These are phyloP conservation scores for Penicillium daleae DNA, from an alignment of 495 filamentous ascomycete genomes.

Conservation along the genomic window DNA sequence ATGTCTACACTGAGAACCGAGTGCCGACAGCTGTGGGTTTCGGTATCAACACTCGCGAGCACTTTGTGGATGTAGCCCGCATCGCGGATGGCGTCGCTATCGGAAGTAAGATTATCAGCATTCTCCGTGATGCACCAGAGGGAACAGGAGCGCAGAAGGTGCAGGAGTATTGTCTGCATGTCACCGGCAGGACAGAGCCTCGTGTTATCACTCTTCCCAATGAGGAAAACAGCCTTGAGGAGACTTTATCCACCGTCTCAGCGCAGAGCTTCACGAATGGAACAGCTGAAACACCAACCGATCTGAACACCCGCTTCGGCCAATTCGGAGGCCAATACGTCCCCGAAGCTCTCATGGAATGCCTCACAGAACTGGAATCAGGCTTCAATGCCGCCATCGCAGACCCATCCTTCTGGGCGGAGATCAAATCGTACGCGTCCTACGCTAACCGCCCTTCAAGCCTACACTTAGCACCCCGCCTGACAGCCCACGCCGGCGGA, in stretches of 20 bases:
- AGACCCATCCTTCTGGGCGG: slow-evolving; percentile 21
- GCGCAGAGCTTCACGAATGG: not conserved
- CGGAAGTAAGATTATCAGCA: slow-evolving; percentile 79
- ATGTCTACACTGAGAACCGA: slow-evolving; percentile 75
- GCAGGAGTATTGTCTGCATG: slow-evolving; percentile 13
- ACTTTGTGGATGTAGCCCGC: slow-evolving; percentile 70
- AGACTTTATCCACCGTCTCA: not conserved
- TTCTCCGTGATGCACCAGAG: slow-evolving; percentile 60
- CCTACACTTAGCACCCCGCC: slow-evolving; percentile 70
- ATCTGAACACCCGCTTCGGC: not conserved
- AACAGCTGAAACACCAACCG: not conserved
- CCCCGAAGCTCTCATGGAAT: slow-evolving; percentile 10
- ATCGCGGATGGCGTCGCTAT: slow-evolving; percentile 89
- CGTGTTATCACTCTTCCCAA: not conserved
- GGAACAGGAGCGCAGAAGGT: slow-evolving; percentile 43
- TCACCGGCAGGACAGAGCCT: slow-evolving; percentile 6
- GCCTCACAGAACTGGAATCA: slow-evolving; percentile 12
- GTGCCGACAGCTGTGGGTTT: slow-evolving; percentile 89
- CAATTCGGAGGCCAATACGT: slow-evolving; percentile 18
- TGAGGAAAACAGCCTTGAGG: not conserved
- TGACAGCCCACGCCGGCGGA: slow-evolving; percentile 84
- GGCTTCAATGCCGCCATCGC: slow-evolving; percentile 5
- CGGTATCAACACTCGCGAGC: slow-evolving; percentile 77
- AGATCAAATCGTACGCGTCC: slow-evolving; percentile 7
- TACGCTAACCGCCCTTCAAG: slow-evolving; percentile 14